Evolutionary conservation across 805 yeast species (phyloP).

Genomic region (Torulaspora microellipsoides): DNA sequence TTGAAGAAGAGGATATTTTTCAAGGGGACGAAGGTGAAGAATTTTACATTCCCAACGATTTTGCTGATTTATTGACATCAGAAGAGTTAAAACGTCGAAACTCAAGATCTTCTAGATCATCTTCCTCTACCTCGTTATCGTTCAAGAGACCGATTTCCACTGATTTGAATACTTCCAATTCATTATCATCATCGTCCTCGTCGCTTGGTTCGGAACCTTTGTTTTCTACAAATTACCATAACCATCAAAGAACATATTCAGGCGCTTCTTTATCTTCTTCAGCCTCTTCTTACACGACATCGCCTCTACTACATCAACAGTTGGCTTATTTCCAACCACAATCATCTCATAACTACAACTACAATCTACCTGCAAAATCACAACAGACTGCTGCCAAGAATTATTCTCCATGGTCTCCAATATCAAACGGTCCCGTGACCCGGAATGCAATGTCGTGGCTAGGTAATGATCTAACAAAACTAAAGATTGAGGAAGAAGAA

Average conservation of each 20-base stretch:
- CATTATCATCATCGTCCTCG: conserved; percentile 3
- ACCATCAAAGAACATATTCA: conserved; percentile 9
- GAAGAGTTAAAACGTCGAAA: conserved; percentile 69
- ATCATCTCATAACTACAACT: conserved; percentile 2
- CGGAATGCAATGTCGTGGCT: conserved; percentile 6
- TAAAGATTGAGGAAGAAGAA: conserved; percentile 17
- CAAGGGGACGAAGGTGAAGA: conserved; percentile 45
- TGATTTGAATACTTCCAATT: neutral
- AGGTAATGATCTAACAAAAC: conserved; percentile 12
- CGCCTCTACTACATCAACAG: conserved; percentile 14
- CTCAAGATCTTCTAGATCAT: conserved; percentile 43
- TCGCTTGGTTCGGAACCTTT: conserved; percentile 7
- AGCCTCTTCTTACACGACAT: conserved; percentile 10
- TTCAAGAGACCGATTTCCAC: conserved; percentile 4
- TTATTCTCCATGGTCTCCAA: conserved; percentile 12
- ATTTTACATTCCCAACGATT: conserved; percentile 76
- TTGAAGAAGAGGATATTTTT: conserved; percentile 41
- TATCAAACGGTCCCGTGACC: neutral
- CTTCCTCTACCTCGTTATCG: conserved; percentile 7
- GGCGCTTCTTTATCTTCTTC: conserved; percentile 13
- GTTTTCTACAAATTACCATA: conserved; percentile 1
- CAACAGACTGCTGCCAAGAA: conserved; percentile 2
- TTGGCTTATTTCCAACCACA: conserved; percentile 8
- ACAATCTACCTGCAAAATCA: conserved; percentile 2
- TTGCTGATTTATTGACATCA: conserved; percentile 78